Evolutionary conservation across 2,329 filamentous ascomycete species (phyloP), one percentile per base, ranked within the genome.

Genomic region (Beauveria sp.): DNA sequence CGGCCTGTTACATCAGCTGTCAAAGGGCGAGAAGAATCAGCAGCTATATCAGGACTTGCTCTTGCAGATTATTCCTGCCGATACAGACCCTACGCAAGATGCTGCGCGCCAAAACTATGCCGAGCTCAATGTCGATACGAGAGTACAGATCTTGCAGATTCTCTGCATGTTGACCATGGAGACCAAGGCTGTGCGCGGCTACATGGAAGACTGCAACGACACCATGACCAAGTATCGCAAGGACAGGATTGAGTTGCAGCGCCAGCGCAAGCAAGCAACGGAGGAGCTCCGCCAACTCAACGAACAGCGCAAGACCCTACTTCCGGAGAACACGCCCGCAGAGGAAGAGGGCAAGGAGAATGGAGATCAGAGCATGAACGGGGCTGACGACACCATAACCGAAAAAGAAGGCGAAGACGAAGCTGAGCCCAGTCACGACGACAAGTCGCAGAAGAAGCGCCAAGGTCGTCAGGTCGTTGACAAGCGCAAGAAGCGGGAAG

Each of bases 201-300:
- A 96, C 71, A 89, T 99, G 80, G 91, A 96, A 66, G 88, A 93
- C 64, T 96, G 92, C 75, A 91, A 89, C 65, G 90, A 93, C 70
- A 90, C 91, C 59, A 97, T 97, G 92, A 99, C 94, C 2, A 85
- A 87, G 59, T 91, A 96, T 70, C 87, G 94, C 55, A 99, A 99
- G 74, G 90, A 96, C 71, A 97, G 96, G 77, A 96, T 97, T 63
- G 91, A 96, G 66, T 89, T 86, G 75, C 93, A 97, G 75, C 85
- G 92, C 65, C 85, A 89, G 67, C 86, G 89, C 65, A 87, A 87
- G 66, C 80, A 83, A 72, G 77, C 79, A 83, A 76, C 87, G 41
- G 88, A 92, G 71, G 88, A 92, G 58, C 76, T 93, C 28, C 86
- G 85, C 64, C 76, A 79, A 28, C 77, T 92, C 2, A 88, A 91